These are phyloP conservation scores for Gonapodya prolifera DNA, from an alignment of 192 early-diverging fungal species.

Conservation along the genomic window DNA sequence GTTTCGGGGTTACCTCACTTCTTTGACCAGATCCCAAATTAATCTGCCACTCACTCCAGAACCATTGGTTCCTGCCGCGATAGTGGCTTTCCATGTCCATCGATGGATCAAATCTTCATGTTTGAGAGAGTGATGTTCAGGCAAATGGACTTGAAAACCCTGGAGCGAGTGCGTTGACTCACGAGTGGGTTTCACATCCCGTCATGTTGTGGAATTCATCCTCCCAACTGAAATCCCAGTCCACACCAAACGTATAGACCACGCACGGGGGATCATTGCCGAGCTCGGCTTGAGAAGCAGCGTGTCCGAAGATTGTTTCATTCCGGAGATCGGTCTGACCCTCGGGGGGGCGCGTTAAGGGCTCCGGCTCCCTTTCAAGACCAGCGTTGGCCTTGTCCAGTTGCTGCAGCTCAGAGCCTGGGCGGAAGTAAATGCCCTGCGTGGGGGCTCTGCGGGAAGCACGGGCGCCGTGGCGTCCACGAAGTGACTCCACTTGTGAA, in stretches of 20 bases:
- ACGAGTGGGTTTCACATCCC: constrained; percentile 2
- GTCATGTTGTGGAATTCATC: constrained; percentile 1
- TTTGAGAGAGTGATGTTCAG: too few relatives aligned
- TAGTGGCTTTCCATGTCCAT: background rate
- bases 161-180: background rate
- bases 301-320: background rate
- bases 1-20: too few relatives aligned
- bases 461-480: background rate
- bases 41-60: constrained; percentile 2
- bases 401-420: background rate
- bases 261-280: background rate
- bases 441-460: background rate
- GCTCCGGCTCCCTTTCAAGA: background rate
- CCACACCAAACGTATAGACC: constrained; percentile 1
- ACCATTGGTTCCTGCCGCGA: background rate
- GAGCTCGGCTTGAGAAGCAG: background rate
- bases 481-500: background rate
- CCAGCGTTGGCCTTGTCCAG: background rate
- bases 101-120: background rate
- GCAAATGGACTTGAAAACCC: background rate
- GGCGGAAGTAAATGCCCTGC: background rate
- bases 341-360: background rate
- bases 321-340: background rate
- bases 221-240: constrained; percentile 1
- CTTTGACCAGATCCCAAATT: too few relatives aligned